A percentile compares a stretch with the other conserved stretches of the same genome.
phyloP scores from a whole-genome alignment of 176 grass and related monocot genomes.

The Ananas comosus region DNA sequence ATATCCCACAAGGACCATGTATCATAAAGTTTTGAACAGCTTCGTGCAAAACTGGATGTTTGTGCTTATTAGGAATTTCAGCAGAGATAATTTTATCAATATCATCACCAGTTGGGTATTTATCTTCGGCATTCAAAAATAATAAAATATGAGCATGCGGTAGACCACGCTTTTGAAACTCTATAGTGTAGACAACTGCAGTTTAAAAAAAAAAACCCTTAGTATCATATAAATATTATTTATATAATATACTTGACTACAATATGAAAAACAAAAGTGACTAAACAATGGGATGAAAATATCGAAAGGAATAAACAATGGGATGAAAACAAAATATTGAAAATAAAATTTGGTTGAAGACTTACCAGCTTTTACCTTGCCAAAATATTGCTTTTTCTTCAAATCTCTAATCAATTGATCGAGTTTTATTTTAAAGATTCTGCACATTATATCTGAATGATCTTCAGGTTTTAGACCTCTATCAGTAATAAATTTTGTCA shows the following conservation, averaged over 20 bases:
- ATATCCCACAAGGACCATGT: background rate
- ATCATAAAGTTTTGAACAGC: constrained; percentile 12
- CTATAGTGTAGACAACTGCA: constrained; percentile 10
- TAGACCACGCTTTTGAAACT: constrained; percentile 18
- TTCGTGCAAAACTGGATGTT: background rate
- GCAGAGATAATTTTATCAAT: constrained; percentile 22
- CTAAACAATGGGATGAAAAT: background rate
- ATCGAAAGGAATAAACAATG: background rate
- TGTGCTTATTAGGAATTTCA: background rate
- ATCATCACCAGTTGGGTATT: background rate
- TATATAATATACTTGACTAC: background rate
- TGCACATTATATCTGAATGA: constrained; percentile 2
- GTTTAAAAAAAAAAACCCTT: background rate
- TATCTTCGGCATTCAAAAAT: constrained; percentile 6
- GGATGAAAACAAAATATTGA: background rate
- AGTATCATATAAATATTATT: background rate
- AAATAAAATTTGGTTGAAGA: constrained; percentile 1
- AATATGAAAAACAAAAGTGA: background rate
- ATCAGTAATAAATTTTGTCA: background rate
- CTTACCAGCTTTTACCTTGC: constrained; percentile 4
- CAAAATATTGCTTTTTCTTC: background rate
- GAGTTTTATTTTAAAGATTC: constrained; percentile 23
- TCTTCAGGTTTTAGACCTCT: constrained; percentile 11
- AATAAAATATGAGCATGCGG: constrained; percentile 22
- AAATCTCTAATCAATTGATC: constrained; percentile 14